Conservation (phyloP, 225 moss, liverwort and hornwort species). For the Marchantia polymorpha region DNA sequence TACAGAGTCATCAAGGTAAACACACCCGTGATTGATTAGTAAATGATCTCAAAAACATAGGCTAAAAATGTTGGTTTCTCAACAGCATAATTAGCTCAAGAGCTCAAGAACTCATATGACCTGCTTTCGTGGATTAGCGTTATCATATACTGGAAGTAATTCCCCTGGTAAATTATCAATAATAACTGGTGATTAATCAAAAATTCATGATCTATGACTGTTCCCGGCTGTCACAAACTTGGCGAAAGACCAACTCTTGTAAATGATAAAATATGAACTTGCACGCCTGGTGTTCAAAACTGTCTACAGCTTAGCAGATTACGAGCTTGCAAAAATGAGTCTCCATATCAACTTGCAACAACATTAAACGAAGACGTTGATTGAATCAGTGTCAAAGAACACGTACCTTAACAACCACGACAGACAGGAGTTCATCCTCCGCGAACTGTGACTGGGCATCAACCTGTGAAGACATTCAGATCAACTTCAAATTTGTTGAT, state of each 20-base stretch:
- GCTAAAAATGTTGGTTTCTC: not conserved
- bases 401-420: constrained; percentile 70
- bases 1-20: constrained; percentile 18
- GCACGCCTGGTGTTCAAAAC: too few species aligned
- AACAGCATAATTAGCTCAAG: not conserved
- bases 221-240: not conserved
- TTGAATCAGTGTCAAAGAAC: not conserved
- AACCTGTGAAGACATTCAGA: constrained; percentile 32
- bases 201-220: too few species aligned
- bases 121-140: not conserved
- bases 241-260: not conserved
- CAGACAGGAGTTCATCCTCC: constrained; percentile 87
- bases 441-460: constrained; percentile 79
- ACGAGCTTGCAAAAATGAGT: too few species aligned
- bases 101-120: not conserved
- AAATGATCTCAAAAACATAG: not conserved
- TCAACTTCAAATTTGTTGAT: not conserved
- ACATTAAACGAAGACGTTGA: not conserved
- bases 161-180: too few species aligned
- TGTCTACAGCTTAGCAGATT: too few species aligned
- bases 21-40: not conserved
- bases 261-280: not conserved
- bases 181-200: too few species aligned
- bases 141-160: too few species aligned
- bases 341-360: too few species aligned